Evolutionary conservation across 257 asterid species (phyloP).

Genomic region (Solanum dulcamara): DNA sequence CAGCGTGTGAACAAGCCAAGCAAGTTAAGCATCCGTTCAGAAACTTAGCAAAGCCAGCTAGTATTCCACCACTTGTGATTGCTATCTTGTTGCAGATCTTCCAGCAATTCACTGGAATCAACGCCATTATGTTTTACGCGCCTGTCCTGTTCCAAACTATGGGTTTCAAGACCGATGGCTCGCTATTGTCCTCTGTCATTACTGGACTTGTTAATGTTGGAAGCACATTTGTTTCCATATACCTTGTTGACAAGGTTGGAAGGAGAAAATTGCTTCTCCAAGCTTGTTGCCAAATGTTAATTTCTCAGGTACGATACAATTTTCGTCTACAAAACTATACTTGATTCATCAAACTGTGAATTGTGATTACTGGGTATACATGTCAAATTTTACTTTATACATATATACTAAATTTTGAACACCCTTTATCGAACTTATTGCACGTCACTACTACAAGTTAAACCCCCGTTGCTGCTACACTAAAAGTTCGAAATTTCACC

Average conservation of each 20-base stretch:
- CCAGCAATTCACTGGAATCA: conserved; percentile 14
- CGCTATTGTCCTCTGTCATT: background rate
- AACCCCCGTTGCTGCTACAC: background rate
- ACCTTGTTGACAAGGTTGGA: conserved; percentile 2
- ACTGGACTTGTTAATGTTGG: conserved; percentile 7
- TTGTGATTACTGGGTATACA: background rate
- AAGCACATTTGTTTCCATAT: conserved; percentile 4
- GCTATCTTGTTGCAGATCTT: conserved; percentile 5
- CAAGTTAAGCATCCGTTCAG: conserved; percentile 7
- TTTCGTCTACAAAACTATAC: background rate
- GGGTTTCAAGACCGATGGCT: background rate
- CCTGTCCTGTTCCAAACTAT: conserved; percentile 8
- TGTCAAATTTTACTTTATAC: background rate
- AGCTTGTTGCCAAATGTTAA: conserved; percentile 4
- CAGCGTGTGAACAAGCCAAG: conserved; percentile 5
- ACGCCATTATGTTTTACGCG: conserved; percentile 11
- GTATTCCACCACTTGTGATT: conserved; percentile 23
- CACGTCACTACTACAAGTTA: background rate
- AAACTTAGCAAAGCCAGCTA: conserved; percentile 8
- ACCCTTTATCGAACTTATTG: background rate
- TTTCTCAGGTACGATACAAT: background rate
- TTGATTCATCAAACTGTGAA: background rate
- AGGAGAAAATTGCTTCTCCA: conserved; percentile 2
- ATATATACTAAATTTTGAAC: background rate
- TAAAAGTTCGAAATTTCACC: background rate